Percentiles rank a stretch among this genome's conserved stretches.
phyloP scores from a whole-genome alignment of 805 yeast species.

The Debaryomyces tyrocola region DNA sequence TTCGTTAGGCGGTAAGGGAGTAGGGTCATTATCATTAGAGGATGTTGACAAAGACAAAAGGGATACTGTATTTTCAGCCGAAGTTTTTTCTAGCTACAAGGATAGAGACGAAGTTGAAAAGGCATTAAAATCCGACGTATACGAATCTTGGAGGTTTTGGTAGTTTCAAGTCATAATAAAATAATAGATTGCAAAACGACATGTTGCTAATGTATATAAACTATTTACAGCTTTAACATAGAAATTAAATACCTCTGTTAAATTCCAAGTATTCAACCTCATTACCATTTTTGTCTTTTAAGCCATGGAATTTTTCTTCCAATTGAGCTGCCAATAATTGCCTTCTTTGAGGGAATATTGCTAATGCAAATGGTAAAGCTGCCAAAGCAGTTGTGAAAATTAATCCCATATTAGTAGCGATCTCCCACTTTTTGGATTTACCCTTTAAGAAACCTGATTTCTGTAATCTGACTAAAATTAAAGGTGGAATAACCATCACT shows the following conservation, averaged over 20 bases:
- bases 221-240: not conserved
- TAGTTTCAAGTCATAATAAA: conserved; percentile 19
- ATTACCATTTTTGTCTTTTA: conserved; percentile 63
- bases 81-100: conserved; percentile 36
- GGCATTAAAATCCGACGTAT: conserved; percentile 42
- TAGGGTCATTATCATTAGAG: conserved; percentile 46
- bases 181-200: not conserved
- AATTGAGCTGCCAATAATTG: conserved; percentile 55
- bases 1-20: conserved; percentile 87
- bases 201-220: not conserved
- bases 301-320: conserved; percentile 62
- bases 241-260: conserved; percentile 82
- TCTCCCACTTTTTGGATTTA: conserved; percentile 63
- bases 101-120: conserved; percentile 49
- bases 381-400: conserved; percentile 82
- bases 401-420: conserved; percentile 77
- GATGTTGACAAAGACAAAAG: conserved; percentile 10
- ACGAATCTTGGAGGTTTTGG: conserved; percentile 63
- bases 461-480: conserved; percentile 77
- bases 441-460: conserved; percentile 61
- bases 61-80: conserved; percentile 22
- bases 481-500: conserved; percentile 94
- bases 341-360: conserved; percentile 90
- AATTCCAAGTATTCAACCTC: conserved; percentile 66
- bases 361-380: conserved; percentile 92